Base-by-base conservation (phyloP, 2,329 filamentous ascomycete species). In the Epichloe elymi region DNA sequence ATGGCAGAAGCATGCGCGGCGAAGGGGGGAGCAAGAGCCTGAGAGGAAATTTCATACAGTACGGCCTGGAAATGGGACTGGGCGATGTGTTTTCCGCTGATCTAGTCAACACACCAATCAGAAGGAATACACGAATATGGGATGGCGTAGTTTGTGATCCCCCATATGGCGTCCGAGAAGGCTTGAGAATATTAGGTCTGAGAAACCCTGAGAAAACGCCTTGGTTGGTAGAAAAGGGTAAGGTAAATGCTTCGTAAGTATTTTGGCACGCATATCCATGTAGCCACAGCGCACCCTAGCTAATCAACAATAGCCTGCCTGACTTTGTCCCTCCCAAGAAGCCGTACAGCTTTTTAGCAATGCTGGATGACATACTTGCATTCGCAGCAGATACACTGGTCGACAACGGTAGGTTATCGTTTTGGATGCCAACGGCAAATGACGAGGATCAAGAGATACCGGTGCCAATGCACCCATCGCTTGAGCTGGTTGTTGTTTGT, bases 351-450 rank as follows among this genome's bases (percentile, higher is more conserved):
- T 97, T 98, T 65, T 74, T 86, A 39, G 85, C 87, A 5, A 89
- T 98, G 80, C 76, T 96, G 19, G 83, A 89, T 60, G 89, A 97
- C 64, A 88, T 98, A 49, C 76, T 97, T 5, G 76, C 82, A 19
- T 97, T 98, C 61, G 83, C 88, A 5, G 78, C 82, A 1, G 73
- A 78, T 12, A 87, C 83, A 1, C 74, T 98, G 1, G 86, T 95
- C 7, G 82, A 88, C 49, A 70, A 80, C 55, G 93, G 88, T 0
- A 76, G 93, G 30, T 66, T 98, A 10, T 87, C 86, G 7, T 94
- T 98, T 73, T 98, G 93, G 93, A 95, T 97, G 87, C 93, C 93
- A 0, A 95, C 89, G 0, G 84, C 88, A 30, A 89, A 88, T 61
- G 79, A 88, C 58, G 79, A 88, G 59, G 78, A 88, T 46, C 78